Evolutionary conservation across 257 asterid genomes (phyloP).

Genomic region (Rhazya stricta): DNA sequence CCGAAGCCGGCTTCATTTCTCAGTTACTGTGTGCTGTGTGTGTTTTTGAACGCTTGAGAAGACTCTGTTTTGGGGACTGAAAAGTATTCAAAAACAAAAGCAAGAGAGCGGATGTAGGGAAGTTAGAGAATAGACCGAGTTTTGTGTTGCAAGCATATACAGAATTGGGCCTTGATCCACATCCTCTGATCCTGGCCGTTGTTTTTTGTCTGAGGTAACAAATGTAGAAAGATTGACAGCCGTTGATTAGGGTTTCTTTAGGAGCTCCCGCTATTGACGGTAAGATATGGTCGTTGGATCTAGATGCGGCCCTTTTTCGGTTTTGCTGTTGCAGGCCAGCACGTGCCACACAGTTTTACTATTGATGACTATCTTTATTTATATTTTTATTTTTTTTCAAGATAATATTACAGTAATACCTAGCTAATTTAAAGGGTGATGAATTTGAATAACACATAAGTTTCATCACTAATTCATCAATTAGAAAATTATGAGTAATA

Average conservation of each 20-base stretch:
- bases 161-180: constrained; percentile 38
- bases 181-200: constrained; percentile 36
- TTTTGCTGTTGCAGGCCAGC: too few species aligned
- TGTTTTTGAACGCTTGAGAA: constrained; percentile 15
- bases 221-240: constrained; percentile 1
- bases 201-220: background rate
- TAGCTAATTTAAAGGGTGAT: too few species aligned
- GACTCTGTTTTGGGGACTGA: too few species aligned
- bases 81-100: background rate
- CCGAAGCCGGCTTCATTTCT: constrained; percentile 63
- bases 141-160: constrained; percentile 24
- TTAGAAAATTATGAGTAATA: too few species aligned
- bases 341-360: too few species aligned
- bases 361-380: too few species aligned
- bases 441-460: too few species aligned
- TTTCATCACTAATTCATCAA: too few species aligned
- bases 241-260: constrained; percentile 36
- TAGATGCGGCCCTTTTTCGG: constrained; percentile 33
- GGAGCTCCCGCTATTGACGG: constrained; percentile 33
- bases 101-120: background rate
- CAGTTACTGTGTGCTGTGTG: constrained; percentile 30
- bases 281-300: constrained; percentile 40
- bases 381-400: too few species aligned
- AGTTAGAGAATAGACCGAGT: constrained; percentile 40
- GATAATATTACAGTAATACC: too few species aligned